Conservation (phyloP, 805 yeast genomes). For the Ogataea angusta region DNA sequence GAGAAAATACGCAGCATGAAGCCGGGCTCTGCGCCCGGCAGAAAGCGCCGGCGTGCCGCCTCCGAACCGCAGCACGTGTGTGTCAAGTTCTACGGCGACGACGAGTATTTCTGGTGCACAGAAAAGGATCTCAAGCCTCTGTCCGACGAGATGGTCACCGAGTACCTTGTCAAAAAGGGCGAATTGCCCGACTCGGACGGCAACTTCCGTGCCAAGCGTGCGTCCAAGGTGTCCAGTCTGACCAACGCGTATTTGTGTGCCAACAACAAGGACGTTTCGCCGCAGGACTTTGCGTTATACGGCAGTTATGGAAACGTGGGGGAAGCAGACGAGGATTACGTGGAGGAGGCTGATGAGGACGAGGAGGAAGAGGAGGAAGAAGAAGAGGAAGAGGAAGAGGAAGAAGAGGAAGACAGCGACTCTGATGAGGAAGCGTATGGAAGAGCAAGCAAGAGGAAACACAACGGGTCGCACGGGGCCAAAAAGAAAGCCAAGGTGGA, state of each 20-base stretch:
- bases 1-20: conserved; percentile 46
- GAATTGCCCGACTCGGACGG: conserved; percentile 35
- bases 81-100: conserved; percentile 70
- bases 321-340: conserved; percentile 23
- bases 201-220: conserved; percentile 50
- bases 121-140: conserved; percentile 49
- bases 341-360: conserved; percentile 31
- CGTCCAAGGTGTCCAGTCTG: conserved; percentile 33
- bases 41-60: conserved; percentile 18
- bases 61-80: conserved; percentile 30
- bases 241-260: conserved; percentile 32
- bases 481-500: conserved; percentile 2
- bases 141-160: conserved; percentile 38
- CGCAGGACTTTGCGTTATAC: conserved; percentile 42
- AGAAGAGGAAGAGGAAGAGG: conserved; percentile 8
- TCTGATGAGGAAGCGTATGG: conserved; percentile 3
- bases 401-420: conserved; percentile 6
- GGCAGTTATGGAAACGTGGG: conserved; percentile 38
- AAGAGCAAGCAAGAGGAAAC: not conserved
- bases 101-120: conserved; percentile 67
- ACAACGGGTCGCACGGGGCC: not conserved
- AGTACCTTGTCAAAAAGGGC: conserved; percentile 26
- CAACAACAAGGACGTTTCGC: conserved; percentile 40
- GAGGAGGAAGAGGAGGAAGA: conserved; percentile 25
- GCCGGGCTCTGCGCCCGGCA: conserved; percentile 40